Base-by-base conservation (phyloP, 305 asterid genomes). In the Fraxinus angustifolia region DNA sequence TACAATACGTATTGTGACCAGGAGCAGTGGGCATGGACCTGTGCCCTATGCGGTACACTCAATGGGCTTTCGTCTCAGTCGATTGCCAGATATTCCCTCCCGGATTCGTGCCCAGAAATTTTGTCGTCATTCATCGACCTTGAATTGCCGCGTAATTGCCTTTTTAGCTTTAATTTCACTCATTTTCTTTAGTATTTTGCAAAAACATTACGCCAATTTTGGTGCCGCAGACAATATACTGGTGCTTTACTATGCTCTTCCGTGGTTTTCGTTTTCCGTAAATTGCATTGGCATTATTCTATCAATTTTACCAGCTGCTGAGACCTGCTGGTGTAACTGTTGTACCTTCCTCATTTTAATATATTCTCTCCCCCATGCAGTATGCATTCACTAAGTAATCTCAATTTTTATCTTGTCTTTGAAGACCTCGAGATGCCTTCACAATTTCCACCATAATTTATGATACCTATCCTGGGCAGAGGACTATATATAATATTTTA, bases 1-100 rank as follows among this genome's bases (percentile, higher is more conserved):
- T 96, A 93, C 85, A 96, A 94, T 62, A 91, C 97, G 58, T 96
- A 86, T 85, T 94, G 98, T 80, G 98, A 94, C 31, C 98, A 85
- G 89, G 99, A 96, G 68, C 99, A 96, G 87, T 96, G 99, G 98
- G 91, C 98, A 2, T 96, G 98, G 98, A 92, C 91, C 82, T 96
- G 99, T 82, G 83, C 93, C 30, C 90, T 96, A 6, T 96, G 99
- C 87, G 98, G 98, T 76, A 92, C 98, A 77, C 91, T 94, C 79
- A 94, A 93, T 87, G 99, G 98, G 34, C 91, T 94, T 53, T 80
- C 98, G n/a, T 81, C 95, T 23, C 85, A 86, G 78, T 86, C 96
- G 74, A 89, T 96, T 28, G 38, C 89, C 50, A 92, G 96, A 76
- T 96, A 96, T 84, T 90, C 98, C 8, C 84, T 83, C 10, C 98